Evolutionary conservation across 768 basidiomycete genomes (phyloP).

Genomic region (Udeniomyces megalosporus): DNA sequence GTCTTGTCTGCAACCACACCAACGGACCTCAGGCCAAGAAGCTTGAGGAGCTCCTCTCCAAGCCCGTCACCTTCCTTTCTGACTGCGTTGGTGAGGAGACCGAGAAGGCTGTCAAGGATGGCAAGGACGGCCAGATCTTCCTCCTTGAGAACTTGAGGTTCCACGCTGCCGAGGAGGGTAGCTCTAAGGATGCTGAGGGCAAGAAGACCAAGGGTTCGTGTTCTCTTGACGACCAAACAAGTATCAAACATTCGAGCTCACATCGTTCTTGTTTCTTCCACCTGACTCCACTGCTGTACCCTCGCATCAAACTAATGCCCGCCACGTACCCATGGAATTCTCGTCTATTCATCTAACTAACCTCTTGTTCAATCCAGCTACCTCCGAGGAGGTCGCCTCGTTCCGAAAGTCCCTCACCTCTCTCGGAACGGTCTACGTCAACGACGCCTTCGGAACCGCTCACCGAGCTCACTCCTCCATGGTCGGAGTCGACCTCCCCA

Average conservation of each 20-base stretch:
- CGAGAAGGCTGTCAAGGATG: slow-evolving; percentile 56
- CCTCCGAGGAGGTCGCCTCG: slow-evolving; percentile 54
- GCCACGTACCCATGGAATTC: not conserved
- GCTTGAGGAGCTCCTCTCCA: slow-evolving; percentile 54
- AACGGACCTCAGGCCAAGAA: slow-evolving; percentile 42
- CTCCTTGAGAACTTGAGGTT: slow-evolving; percentile 95
- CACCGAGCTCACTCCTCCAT: slow-evolving; percentile 97
- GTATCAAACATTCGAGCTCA: not conserved
- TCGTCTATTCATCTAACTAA: not conserved
- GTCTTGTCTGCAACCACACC: not conserved
- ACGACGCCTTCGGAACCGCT: slow-evolving; percentile 97
- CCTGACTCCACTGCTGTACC: too few species aligned
- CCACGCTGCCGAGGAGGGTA: slow-evolving; percentile 96
- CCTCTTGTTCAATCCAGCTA: slow-evolving; percentile 31
- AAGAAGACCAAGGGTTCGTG: slow-evolving; percentile 65
- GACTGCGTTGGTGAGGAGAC: slow-evolving; percentile 78
- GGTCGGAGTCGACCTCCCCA: slow-evolving; percentile 86
- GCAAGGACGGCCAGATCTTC: slow-evolving; percentile 46
- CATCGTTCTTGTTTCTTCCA: not conserved
- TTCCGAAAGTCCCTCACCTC: slow-evolving; percentile 79
- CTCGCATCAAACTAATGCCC: too few species aligned
- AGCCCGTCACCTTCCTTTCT: slow-evolving; percentile 58
- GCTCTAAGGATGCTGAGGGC: slow-evolving; percentile 80
- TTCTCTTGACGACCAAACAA: not conserved
- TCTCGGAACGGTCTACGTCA: slow-evolving; percentile 91